These are phyloP conservation scores for Haplosporangium sp. DNA, from an alignment of 371 early-diverging fungal genomes.

Conservation along the genomic window DNA sequence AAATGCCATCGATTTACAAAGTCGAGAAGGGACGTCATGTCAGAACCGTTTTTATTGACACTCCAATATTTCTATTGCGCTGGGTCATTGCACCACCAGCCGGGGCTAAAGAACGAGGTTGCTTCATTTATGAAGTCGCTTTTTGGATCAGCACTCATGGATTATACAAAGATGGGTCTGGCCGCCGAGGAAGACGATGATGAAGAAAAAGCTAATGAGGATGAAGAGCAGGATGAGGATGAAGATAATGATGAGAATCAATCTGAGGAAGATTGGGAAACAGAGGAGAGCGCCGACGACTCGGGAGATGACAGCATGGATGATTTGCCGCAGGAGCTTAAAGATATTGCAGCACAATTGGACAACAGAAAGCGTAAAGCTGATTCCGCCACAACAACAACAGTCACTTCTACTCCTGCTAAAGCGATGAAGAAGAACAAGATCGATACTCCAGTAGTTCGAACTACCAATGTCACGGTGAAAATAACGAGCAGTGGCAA, in stretches of 20 bases:
- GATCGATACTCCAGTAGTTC: neutral
- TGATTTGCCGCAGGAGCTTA: slow-evolving; percentile 46
- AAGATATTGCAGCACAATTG: slow-evolving; percentile 31
- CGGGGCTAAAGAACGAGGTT: slow-evolving; percentile 34
- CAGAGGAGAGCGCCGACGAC: slow-evolving; percentile 29
- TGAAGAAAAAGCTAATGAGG: slow-evolving; percentile 2
- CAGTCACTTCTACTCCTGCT: neutral
- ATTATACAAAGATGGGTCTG: slow-evolving; percentile 14
- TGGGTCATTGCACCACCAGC: slow-evolving; percentile 9
- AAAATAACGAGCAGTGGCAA: neutral
- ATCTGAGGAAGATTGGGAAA: slow-evolving; percentile 31
- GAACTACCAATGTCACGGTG: neutral
- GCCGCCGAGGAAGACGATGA: slow-evolving; percentile 35
- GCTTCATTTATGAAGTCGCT: slow-evolving; percentile 45
- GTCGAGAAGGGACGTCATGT: neutral
- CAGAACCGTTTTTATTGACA: neutral
- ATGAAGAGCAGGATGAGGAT: slow-evolving; percentile 3
- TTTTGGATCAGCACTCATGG: slow-evolving; percentile 30
- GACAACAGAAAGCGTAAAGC: slow-evolving; percentile 28
- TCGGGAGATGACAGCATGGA: slow-evolving; percentile 53
- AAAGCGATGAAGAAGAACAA: slow-evolving; percentile 16
- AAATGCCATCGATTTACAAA: neutral
- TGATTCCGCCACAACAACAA: neutral
- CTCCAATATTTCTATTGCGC: neutral
- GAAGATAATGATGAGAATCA: slow-evolving; percentile 9